A percentile compares a stretch with the other conserved stretches of the same genome.
phyloP scores from a whole-genome alignment of 495 filamentous ascomycete genomes.

The Trichoderma orchidacearum region DNA sequence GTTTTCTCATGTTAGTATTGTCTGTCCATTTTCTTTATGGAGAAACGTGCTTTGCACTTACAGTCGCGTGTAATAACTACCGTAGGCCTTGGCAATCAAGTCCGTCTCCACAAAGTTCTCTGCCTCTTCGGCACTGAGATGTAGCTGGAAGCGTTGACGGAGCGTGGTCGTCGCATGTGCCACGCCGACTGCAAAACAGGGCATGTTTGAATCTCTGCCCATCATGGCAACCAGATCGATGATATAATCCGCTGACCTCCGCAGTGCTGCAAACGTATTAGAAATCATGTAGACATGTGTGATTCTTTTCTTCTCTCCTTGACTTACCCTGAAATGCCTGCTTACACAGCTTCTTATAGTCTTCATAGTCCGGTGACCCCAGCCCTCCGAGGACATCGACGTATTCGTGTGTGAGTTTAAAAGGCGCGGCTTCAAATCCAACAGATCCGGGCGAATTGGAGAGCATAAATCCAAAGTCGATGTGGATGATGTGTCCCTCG shows the following conservation, averaged over 20 bases:
- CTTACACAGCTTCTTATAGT: constrained; percentile 58
- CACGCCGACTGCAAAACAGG: constrained; percentile 55
- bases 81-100: constrained; percentile 53
- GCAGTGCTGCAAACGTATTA: constrained; percentile 33
- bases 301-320: not conserved
- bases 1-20: constrained; percentile 1
- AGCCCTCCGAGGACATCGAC: constrained; percentile 60
- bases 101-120: constrained; percentile 60
- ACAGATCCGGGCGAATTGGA: constrained; percentile 65
- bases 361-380: constrained; percentile 45
- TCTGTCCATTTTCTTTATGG: not conserved
- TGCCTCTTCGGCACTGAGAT: constrained; percentile 60
- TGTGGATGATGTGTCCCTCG: constrained; percentile 67
- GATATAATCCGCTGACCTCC: constrained; percentile 56
- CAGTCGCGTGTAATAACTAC: constrained; percentile 68
- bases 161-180: constrained; percentile 45
- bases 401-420: constrained; percentile 68
- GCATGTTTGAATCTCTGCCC: constrained; percentile 63
- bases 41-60: constrained; percentile 21
- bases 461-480: constrained; percentile 75
- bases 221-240: constrained; percentile 64
- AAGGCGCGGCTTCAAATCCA: constrained; percentile 66
- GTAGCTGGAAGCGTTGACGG: constrained; percentile 54
- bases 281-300: not conserved
- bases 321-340: constrained; percentile 55